phyloP scores from a whole-genome alignment of 2,329 filamentous ascomycete species.

The Calonectria henricotiae region DNA sequence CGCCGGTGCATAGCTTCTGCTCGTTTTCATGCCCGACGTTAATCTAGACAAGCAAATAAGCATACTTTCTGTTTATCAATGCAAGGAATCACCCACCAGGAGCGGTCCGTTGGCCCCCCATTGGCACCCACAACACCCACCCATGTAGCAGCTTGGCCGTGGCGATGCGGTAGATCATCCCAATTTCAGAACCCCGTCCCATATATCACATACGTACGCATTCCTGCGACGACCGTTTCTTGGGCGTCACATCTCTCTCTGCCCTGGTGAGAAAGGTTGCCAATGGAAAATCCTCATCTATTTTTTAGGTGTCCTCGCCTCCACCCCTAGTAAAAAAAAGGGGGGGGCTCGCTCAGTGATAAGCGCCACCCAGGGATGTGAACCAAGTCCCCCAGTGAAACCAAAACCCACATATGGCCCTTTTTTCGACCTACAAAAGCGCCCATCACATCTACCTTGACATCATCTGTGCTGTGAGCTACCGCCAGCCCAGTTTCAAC shows the following conservation, averaged over 20 bases:
- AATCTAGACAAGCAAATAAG: slow-evolving; percentile 18
- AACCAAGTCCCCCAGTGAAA: background rate
- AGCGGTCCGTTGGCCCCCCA: slow-evolving; percentile 7
- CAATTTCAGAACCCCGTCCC: slow-evolving; percentile 13
- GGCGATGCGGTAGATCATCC: slow-evolving; percentile 20
- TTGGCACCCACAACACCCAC: background rate
- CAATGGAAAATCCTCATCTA: slow-evolving; percentile 5
- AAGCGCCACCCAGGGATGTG: slow-evolving; percentile 1
- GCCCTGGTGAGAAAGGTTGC: slow-evolving; percentile 1
- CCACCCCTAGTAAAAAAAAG: background rate
- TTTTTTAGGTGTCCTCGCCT: background rate
- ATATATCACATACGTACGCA: slow-evolving; percentile 3
- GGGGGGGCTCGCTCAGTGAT: background rate
- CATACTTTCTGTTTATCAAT: slow-evolving; percentile 16
- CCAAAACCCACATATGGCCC: background rate
- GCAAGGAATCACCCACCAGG: slow-evolving; percentile 15
- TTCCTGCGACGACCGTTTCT: slow-evolving; percentile 11
- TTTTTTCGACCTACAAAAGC: background rate
- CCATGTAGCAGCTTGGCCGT: slow-evolving; percentile 1
- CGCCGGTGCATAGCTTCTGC: background rate
- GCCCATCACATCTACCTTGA: slow-evolving; percentile 20
- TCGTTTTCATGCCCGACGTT: slow-evolving; percentile 19
- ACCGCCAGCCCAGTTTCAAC: slow-evolving; percentile 4
- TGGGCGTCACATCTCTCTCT: background rate
- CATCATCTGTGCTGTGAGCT: background rate